Conservation (phyloP, 208 protist genomes). For the Naegleria lovaniensis region DNA sequence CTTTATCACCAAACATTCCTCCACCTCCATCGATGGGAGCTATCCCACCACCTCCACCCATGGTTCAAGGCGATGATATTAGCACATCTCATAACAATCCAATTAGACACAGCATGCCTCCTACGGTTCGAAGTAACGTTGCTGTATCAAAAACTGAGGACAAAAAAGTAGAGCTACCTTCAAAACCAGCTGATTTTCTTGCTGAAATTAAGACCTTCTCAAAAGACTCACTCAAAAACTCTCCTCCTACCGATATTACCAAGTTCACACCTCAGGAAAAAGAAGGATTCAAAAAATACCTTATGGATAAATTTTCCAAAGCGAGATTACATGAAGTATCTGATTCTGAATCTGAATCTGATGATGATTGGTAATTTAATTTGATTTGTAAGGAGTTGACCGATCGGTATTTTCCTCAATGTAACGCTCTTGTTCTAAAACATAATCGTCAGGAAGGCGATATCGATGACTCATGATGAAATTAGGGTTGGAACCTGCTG, state of each 20-base stretch:
- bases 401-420: neutral
- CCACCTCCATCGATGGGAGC: neutral
- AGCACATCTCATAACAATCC: neutral
- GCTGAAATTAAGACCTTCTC: neutral
- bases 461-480: neutral
- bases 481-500: neutral
- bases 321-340: neutral
- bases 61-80: neutral
- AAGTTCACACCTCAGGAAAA: neutral
- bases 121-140: too few species aligned
- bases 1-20: neutral
- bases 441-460: neutral
- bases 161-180: neutral
- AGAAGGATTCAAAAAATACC: neutral
- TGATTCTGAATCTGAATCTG: neutral
- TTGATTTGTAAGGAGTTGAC: neutral
- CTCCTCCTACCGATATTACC: neutral
- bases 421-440: neutral
- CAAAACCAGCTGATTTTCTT: neutral
- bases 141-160: neutral
- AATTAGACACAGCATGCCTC: too few species aligned
- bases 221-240: neutral
- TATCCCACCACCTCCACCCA: neutral
- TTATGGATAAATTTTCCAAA: neutral
- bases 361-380: slow-evolving; percentile 1